Percentiles rank a stretch among this genome's conserved stretches.
phyloP scores from a whole-genome alignment of 805 yeast species.

The Yarrowia porcina region DNA sequence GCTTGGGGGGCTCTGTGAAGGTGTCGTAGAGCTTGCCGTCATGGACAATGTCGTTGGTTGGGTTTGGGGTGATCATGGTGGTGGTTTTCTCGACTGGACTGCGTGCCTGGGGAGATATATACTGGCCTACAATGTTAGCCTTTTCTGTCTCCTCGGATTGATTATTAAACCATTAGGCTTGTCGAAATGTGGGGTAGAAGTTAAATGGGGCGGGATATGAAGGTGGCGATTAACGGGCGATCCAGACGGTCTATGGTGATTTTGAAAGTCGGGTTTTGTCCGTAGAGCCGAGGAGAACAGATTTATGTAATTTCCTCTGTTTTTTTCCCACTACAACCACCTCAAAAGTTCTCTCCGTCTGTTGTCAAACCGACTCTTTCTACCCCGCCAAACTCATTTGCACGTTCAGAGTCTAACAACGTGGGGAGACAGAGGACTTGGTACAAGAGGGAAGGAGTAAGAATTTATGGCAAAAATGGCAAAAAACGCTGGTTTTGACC shows the following conservation, averaged over 20 bases:
- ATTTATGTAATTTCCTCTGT: not conserved
- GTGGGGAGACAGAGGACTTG: not conserved
- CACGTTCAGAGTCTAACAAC: slow-evolving; percentile 8
- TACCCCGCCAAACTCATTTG: slow-evolving; percentile 16
- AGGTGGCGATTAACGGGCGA: not conserved
- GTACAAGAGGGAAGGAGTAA: no score
- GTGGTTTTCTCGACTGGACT: not conserved
- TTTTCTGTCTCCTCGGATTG: slow-evolving; percentile 2
- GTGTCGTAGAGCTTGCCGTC: slow-evolving; percentile 30
- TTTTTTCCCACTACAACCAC: not conserved
- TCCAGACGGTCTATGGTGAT: no score
- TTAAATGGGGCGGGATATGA: no score
- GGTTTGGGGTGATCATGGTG: not conserved
- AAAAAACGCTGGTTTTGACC: no score
- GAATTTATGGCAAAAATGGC: no score
- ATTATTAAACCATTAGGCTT: slow-evolving; percentile 20
- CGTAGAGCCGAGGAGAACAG: no score
- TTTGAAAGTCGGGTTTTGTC: no score
- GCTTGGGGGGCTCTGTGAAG: slow-evolving; percentile 39
- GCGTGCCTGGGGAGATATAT: not conserved
- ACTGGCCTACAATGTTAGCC: not conserved
- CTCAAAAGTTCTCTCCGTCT: not conserved
- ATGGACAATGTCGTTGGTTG: slow-evolving; percentile 6
- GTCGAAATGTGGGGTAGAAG: slow-evolving; percentile 20
- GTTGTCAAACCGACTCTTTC: not conserved